phyloP scores from a whole-genome alignment of 2,329 filamentous ascomycete genomes.

The Scytalidium lignicola region DNA sequence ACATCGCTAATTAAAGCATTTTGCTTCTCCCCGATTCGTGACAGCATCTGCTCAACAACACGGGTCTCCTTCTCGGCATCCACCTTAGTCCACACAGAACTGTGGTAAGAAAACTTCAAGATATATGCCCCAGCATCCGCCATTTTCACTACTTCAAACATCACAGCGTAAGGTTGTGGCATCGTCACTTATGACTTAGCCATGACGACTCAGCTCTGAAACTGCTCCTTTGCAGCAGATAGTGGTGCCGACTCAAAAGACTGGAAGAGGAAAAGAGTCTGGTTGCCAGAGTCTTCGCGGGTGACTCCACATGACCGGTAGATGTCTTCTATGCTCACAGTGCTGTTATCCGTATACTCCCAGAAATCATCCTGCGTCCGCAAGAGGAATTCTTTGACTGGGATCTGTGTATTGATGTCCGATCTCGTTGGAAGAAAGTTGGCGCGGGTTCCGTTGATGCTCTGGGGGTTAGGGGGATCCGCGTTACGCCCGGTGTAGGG shows the following conservation, averaged over 20 bases:
- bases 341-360: constrained; percentile 25
- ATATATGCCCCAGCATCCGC: too few relatives aligned
- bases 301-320: constrained; percentile 15
- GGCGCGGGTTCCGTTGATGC: constrained; percentile 32
- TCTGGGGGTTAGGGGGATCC: constrained; percentile 29
- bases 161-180: too few relatives aligned
- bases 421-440: constrained; percentile 32
- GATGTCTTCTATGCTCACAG: constrained; percentile 24
- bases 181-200: too few relatives aligned
- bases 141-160: too few relatives aligned
- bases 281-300: constrained; percentile 11
- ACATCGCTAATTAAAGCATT: too few relatives aligned
- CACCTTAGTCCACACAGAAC: too few relatives aligned
- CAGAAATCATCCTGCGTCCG: constrained; percentile 25
- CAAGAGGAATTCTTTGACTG: constrained; percentile 14
- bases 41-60: too few relatives aligned
- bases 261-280: constrained; percentile 27
- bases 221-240: too few relatives aligned
- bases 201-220: too few relatives aligned
- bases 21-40: too few relatives aligned
- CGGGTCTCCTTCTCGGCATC: too few relatives aligned
- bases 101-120: too few relatives aligned
- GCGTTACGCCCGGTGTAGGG: constrained; percentile 34
- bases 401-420: constrained; percentile 6
- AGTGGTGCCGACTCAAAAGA: constrained; percentile 25